These are phyloP conservation scores for Phytopythium chamaehyphon DNA, from an alignment of 352 stramenopile genomes.

Conservation along the genomic window DNA sequence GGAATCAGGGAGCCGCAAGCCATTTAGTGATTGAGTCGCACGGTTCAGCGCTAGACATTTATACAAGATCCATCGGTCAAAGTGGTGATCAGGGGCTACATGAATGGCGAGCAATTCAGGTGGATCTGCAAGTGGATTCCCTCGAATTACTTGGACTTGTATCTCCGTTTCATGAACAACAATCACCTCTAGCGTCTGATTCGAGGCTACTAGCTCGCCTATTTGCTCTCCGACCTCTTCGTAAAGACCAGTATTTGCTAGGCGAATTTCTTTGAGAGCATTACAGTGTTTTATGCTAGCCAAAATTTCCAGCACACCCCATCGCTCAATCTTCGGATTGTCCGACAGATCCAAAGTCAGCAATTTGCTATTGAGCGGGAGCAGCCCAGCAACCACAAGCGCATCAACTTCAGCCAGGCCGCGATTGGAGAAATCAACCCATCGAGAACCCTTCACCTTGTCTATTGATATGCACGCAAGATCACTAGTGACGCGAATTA, in stretches of 20 bases:
- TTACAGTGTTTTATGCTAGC: conserved; percentile 44
- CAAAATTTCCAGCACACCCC: conserved; percentile 50
- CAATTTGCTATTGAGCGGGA: conserved; percentile 49
- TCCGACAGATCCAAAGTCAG: conserved; percentile 62
- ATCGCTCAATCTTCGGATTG: conserved; percentile 46
- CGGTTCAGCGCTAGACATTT: conserved; percentile 70
- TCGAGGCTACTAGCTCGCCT: conserved; percentile 48
- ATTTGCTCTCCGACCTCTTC: conserved; percentile 55
- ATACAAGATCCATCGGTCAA: conserved; percentile 64
- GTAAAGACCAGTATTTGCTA: conserved; percentile 56
- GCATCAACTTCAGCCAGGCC: conserved; percentile 57
- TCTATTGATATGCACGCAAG: conserved; percentile 45
- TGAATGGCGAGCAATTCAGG: conserved; percentile 25
- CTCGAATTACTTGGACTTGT: conserved; percentile 49
- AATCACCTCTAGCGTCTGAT: conserved; percentile 57
- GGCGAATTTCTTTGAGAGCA: conserved; percentile 45
- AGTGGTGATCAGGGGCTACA: conserved; percentile 28
- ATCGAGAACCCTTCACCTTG: conserved; percentile 62
- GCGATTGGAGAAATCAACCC: conserved; percentile 32
- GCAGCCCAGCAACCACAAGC: conserved; percentile 49
- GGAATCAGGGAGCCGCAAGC: conserved; percentile 28
- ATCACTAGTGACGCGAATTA: conserved; percentile 34
- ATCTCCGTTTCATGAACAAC: conserved; percentile 45
- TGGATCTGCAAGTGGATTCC: conserved; percentile 18
- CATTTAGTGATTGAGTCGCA: conserved; percentile 52